Evolutionary conservation across 1,284 basidiomycete species (phyloP).

Genomic region (Cutaneotrichosporon mucoides): DNA sequence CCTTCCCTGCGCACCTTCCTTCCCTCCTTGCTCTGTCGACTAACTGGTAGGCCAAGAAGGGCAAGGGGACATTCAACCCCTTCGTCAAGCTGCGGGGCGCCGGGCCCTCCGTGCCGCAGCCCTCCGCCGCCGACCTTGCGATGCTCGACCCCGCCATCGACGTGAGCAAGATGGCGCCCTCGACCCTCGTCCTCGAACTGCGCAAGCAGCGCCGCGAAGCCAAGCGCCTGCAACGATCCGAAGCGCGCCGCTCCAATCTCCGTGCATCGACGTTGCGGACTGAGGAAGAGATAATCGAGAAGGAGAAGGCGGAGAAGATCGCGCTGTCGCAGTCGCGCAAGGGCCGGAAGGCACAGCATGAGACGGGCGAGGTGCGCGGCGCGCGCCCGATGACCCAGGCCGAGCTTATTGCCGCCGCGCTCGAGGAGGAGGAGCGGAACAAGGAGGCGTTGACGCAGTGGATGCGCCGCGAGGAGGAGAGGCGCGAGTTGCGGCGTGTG

Average conservation of each 20-base stretch:
- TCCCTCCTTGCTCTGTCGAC: too few relatives aligned
- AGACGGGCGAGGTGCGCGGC: slow-evolving; percentile 34
- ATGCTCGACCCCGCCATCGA: slow-evolving; percentile 33
- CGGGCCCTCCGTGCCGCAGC: slow-evolving; percentile 10
- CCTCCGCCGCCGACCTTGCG: slow-evolving; percentile 13
- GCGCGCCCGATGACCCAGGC: slow-evolving; percentile 49
- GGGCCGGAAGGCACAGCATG: slow-evolving; percentile 36
- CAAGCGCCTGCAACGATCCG: slow-evolving; percentile 34
- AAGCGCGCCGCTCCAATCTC: slow-evolving; percentile 36
- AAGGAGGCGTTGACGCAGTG: slow-evolving; percentile 52
- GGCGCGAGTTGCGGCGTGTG: slow-evolving; percentile 48
- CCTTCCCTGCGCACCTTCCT: too few relatives aligned
- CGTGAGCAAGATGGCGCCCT: slow-evolving; percentile 37
- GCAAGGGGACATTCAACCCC: slow-evolving; percentile 36
- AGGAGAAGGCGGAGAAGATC: slow-evolving; percentile 26
- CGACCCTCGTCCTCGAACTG: slow-evolving; percentile 41
- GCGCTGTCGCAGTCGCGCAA: slow-evolving; percentile 8
- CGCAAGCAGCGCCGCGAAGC: slow-evolving; percentile 37
- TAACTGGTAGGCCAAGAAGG: slow-evolving; percentile 34
- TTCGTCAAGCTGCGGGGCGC: slow-evolving; percentile 13
- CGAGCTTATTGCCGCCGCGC: slow-evolving; percentile 53
- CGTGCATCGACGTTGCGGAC: slow-evolving; percentile 42
- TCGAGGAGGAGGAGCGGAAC: slow-evolving; percentile 54
- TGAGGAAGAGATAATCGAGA: slow-evolving; percentile 32
- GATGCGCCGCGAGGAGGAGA: slow-evolving; percentile 52